Evolutionary conservation across 352 stramenopile genomes (phyloP).

Genomic region (Detonula confervacea): DNA sequence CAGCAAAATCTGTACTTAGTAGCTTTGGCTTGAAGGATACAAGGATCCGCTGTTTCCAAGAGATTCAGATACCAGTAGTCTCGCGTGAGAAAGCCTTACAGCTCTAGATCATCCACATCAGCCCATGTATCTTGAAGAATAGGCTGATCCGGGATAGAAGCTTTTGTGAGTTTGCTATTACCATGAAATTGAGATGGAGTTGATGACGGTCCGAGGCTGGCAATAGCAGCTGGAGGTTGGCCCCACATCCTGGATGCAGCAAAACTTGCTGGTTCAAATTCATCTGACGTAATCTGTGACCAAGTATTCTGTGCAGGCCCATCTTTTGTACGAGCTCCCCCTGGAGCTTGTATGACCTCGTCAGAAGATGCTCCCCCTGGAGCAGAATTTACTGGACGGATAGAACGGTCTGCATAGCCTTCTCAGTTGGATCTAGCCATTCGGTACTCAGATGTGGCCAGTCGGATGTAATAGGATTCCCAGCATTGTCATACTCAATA

Average conservation of each 20-base stretch:
- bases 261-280: not conserved
- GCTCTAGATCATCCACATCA: not conserved
- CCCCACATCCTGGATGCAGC: not conserved
- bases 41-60: not conserved
- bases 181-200: not conserved
- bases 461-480: not conserved
- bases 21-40: too few relatives aligned
- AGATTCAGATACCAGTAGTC: constrained; percentile 8
- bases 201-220: not conserved
- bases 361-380: too few relatives aligned
- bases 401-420: not conserved
- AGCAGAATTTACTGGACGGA: too few relatives aligned
- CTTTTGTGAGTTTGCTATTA: not conserved
- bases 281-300: not conserved
- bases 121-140: not conserved
- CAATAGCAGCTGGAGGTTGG: not conserved
- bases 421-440: not conserved
- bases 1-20: constrained; percentile 5
- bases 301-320: not conserved
- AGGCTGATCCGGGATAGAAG: not conserved
- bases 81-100: constrained; percentile 3
- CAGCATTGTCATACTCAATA: constrained; percentile 1
- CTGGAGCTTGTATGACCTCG: too few relatives aligned
- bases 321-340: not conserved
- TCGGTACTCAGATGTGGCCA: not conserved